Conservation (phyloP, 1,284 basidiomycete genomes). For the Tylopilus sp. region DNA sequence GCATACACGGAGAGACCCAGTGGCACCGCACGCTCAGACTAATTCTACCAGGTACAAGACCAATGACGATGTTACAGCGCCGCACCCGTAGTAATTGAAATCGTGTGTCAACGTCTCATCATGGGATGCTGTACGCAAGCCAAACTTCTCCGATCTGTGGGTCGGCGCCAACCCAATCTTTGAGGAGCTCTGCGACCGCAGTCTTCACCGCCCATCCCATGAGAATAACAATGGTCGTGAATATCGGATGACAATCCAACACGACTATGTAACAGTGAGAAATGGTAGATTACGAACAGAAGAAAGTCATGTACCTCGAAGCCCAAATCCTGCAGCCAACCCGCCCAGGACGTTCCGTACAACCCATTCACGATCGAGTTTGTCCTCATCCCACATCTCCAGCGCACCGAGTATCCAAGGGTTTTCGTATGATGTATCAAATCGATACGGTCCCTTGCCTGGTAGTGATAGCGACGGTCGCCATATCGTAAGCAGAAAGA, state of each 20-base stretch:
- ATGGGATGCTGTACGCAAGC: constrained; percentile 85
- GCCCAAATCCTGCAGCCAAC: constrained; percentile 81
- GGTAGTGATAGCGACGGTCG: constrained; percentile 55
- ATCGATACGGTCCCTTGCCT: constrained; percentile 35
- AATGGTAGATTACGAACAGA: constrained; percentile 13
- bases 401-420: constrained; percentile 53
- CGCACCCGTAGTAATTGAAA: constrained; percentile 1
- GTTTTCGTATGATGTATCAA: constrained; percentile 39
- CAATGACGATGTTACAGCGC: constrained; percentile 4
- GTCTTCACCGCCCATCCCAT: constrained; percentile 84
- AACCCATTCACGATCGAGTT: constrained; percentile 85
- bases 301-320: constrained; percentile 60
- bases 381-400: constrained; percentile 71
- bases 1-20: background rate
- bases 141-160: constrained; percentile 68
- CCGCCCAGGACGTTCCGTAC: constrained; percentile 88
- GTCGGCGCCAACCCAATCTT: constrained; percentile 71
- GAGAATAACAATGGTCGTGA: constrained; percentile 83
- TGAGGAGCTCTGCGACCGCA: constrained; percentile 66
- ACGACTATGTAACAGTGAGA: constrained; percentile 65
- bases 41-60: background rate
- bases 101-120: constrained; percentile 11
- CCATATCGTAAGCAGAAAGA: constrained; percentile 89
- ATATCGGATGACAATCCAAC: constrained; percentile 77
- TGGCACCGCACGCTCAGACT: constrained; percentile 20